Evolutionary conservation across 148 eudicot genomes (phyloP), one percentile per base, ranked within the genome.

Genomic region (Silene latifolia): DNA sequence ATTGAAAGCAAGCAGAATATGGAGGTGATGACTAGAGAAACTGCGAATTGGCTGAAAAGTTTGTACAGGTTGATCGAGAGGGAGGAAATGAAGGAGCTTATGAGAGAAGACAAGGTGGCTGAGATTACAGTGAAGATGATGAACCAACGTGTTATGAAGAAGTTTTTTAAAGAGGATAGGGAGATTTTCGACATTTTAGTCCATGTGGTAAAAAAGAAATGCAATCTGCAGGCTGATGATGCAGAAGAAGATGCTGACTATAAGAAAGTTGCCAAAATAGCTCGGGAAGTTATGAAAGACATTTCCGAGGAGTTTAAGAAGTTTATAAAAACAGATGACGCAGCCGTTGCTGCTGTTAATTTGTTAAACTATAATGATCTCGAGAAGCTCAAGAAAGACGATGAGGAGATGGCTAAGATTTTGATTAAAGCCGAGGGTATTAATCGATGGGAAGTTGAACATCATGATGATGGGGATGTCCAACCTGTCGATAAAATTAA

Each of bases 181-280:
- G 27, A 67, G 56, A 32, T 44, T n/a, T 67, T 67, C 10, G 71
- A 67, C 56, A 67, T 44, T 20, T 27, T 67, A 8, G 54, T 67
- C 13, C 15, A 3, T 13, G 56, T 67, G 54, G 54, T 67, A 53
- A 42, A 7, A 4, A 4, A 32, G 17, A 42, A 67, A 29, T 67
- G 56, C 18, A 67, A 32, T 42, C 35, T 20, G 44, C 27, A 9
- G 51, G 71, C 0, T 67, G 56, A 56, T 12, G 56, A 67, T 44
- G 54, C 71, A 3, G 24, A 42, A 67, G 71, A 67, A 29, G 54
- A 67, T 20, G 54, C 54, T 46, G 71, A 67, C 44, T 67, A 67
- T 46, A 42, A 67, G 56, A 67, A 67, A 46, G 14, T 67, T 46
- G 56, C 71, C 71, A 44, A 67, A 46, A 67, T 67, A 42, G 71